A percentile compares a stretch with the other conserved stretches of the same genome.
These are phyloP conservation scores for Rachicladosporium sp. DNA, from an alignment of 2,329 filamentous ascomycete species.

Conservation along the genomic window DNA sequence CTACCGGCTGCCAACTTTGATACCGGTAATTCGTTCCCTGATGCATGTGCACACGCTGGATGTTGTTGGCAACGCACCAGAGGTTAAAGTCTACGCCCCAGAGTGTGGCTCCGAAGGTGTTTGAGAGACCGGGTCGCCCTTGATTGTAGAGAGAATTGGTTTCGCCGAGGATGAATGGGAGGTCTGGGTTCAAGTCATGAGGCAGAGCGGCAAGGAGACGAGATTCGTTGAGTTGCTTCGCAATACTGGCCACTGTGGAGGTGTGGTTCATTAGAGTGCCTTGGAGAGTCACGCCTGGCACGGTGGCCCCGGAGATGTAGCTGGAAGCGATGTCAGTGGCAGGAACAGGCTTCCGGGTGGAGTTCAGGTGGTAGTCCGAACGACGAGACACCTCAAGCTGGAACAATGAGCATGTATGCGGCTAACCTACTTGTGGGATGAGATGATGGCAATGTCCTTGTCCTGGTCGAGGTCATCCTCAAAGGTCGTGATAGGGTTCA, in stretches of 20 bases:
- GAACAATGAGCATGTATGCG: not conserved
- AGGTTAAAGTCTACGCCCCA: slow-evolving; percentile 54
- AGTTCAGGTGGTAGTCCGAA: too few species aligned
- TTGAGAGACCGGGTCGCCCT: slow-evolving; percentile 48
- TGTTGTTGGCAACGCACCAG: slow-evolving; percentile 42
- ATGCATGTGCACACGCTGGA: slow-evolving; percentile 51
- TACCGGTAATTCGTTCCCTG: slow-evolving; percentile 53
- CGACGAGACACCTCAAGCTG: too few species aligned
- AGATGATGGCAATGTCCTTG: slow-evolving; percentile 40
- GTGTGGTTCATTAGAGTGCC: slow-evolving; percentile 55
- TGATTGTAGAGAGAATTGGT: slow-evolving; percentile 52
- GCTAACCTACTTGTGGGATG: slow-evolving; percentile 44
- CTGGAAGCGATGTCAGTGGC: slow-evolving; percentile 22
- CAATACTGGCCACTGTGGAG: slow-evolving; percentile 37
- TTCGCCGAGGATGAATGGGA: slow-evolving; percentile 48
- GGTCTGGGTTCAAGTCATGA: slow-evolving; percentile 16
- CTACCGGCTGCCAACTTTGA: slow-evolving; percentile 47
- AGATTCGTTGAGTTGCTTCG: slow-evolving; percentile 38
- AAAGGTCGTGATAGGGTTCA: slow-evolving; percentile 42
- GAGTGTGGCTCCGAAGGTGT: slow-evolving; percentile 53
- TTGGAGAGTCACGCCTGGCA: slow-evolving; percentile 50
- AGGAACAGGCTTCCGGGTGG: too few species aligned
- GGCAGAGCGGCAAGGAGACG: slow-evolving; percentile 27
- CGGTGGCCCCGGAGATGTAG: slow-evolving; percentile 49
- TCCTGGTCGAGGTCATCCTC: slow-evolving; percentile 39